Conservation (phyloP, 164 flowering plant genomes). For the Chimonanthus praecox region DNA sequence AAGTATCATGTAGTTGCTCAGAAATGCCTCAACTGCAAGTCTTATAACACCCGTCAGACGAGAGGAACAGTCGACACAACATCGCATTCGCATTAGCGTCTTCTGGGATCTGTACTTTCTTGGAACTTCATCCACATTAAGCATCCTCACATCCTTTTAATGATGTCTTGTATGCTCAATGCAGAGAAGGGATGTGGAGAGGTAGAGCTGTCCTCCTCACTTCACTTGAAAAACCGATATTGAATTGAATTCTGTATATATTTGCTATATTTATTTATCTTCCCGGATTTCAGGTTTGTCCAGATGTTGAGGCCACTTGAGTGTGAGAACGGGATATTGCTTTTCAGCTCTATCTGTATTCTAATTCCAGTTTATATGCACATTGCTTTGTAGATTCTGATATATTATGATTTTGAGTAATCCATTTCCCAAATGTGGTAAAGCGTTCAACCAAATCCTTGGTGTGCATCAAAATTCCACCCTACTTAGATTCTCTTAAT, state of each 20-base stretch:
- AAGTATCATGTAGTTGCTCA: slow-evolving; percentile 73
- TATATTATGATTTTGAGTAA: too few relatives aligned
- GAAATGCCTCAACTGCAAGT: slow-evolving; percentile 76
- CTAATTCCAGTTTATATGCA: too few relatives aligned
- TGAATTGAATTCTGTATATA: too few relatives aligned
- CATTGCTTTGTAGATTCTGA: too few relatives aligned
- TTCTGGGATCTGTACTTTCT: neutral
- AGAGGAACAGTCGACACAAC: slow-evolving; percentile 17
- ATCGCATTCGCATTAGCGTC: neutral
- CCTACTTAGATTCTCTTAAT: too few relatives aligned
- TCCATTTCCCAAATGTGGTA: too few relatives aligned
- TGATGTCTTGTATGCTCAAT: neutral
- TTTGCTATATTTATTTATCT: too few relatives aligned
- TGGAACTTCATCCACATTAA: neutral
- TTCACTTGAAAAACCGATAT: too few relatives aligned
- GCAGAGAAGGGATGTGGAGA: neutral
- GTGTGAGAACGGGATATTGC: too few relatives aligned
- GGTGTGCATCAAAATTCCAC: too few relatives aligned
- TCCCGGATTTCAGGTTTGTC: neutral
- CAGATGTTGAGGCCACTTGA: neutral
- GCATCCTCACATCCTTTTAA: neutral
- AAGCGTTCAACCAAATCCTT: too few relatives aligned
- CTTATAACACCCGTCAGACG: slow-evolving; percentile 80
- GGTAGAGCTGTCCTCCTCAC: too few relatives aligned
- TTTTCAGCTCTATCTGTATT: neutral